Conservation (phyloP, 768 basidiomycete genomes). For the Melanogaster broomeanus region DNA sequence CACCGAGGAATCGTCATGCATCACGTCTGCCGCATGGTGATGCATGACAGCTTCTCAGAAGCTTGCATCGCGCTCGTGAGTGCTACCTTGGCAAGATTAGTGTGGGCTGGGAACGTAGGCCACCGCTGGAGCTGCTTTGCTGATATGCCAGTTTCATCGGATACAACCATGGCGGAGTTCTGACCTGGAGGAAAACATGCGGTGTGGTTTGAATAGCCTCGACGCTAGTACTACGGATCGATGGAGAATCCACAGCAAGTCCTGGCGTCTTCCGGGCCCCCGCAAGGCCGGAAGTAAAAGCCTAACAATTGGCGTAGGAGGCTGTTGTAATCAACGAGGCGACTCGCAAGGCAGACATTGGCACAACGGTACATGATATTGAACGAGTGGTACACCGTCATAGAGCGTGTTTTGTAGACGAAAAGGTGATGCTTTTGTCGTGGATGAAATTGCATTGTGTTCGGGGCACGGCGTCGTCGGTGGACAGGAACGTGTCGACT, state of each 20-base stretch:
- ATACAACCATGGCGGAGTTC: not conserved
- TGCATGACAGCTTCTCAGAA: not conserved
- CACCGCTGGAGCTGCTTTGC: not conserved
- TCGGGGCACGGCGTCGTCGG: conserved; percentile 1
- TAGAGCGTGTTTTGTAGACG: not conserved
- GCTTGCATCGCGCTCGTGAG: not conserved
- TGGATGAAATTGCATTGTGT: not conserved
- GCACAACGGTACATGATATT: not conserved
- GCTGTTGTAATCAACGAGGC: too few species aligned
- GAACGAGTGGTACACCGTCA: not conserved
- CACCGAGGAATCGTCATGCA: not conserved
- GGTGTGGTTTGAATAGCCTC: not conserved
- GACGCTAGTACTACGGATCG: not conserved
- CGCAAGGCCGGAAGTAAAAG: not conserved
- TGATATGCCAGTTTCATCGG: not conserved
- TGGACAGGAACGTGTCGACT: conserved; percentile 31
- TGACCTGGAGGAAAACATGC: conserved; percentile 15
- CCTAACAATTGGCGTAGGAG: too few species aligned
- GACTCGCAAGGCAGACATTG: not conserved
- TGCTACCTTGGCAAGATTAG: not conserved
- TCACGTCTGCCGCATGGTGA: not conserved
- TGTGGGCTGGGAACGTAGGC: not conserved
- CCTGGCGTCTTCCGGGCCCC: not conserved
- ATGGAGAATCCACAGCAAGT: not conserved
- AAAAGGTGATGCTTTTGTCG: not conserved